Percentiles rank a stretch among this genome's conserved stretches.
Conservation (phyloP, 75 land plant genomes). For the Adiantum capillusveneris region DNA sequence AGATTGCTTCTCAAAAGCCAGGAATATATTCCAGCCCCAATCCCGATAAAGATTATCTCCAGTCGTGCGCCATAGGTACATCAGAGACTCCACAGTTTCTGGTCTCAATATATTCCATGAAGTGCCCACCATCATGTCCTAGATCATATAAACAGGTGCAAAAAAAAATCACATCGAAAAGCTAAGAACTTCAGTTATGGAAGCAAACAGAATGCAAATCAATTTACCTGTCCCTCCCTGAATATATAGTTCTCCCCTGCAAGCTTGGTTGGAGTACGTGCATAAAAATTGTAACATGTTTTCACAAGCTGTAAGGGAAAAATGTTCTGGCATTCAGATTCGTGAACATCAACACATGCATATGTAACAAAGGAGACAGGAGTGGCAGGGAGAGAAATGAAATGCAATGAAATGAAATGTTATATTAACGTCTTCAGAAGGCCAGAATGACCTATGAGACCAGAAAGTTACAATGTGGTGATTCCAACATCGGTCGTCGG, state of each 20-base stretch:
- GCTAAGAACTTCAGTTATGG: no score
- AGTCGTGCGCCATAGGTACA: constrained; percentile 91
- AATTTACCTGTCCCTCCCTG: constrained; percentile 54
- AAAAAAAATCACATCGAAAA: no score
- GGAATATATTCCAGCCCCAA: constrained; percentile 99
- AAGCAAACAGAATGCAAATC: background rate
- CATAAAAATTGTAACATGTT: constrained; percentile 95
- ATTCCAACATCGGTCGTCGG: no score
- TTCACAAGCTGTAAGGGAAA: constrained; percentile 91
- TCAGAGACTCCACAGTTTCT: constrained; percentile 92
- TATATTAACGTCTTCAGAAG: no score
- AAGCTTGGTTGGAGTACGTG: constrained; percentile 82
- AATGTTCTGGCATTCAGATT: no score
- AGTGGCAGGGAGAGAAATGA: no score
- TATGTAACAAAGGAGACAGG: no score
- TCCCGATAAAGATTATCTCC: constrained; percentile 83
- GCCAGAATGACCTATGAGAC: no score
- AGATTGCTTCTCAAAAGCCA: constrained; percentile 89
- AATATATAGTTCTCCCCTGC: constrained; percentile 96
- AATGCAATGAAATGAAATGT: no score
- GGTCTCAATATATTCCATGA: constrained; percentile 97
- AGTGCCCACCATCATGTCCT: constrained; percentile 94
- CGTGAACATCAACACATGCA: no score
- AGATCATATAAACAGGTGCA: background rate
- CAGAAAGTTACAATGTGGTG: no score